A percentile compares a stretch with the other conserved stretches of the same genome.
phyloP scores from a whole-genome alignment of 352 stramenopile species.

The Phytophthora macrochlamydospora region DNA sequence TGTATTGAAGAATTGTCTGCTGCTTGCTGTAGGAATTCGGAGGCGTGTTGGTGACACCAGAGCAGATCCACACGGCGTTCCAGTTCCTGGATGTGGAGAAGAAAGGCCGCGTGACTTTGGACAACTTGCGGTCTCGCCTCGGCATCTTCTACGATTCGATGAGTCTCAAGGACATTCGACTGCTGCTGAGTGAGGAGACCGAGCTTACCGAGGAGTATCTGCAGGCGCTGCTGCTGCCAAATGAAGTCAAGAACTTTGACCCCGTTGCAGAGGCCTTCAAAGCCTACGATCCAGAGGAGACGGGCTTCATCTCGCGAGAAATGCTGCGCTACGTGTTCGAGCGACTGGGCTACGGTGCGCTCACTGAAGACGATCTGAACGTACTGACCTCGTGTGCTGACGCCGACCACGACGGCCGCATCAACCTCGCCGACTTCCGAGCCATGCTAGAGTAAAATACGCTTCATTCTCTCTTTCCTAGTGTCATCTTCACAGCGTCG shows the following conservation, averaged over 20 bases:
- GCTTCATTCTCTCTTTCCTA: conserved; percentile 26
- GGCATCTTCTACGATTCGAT: conserved; percentile 90
- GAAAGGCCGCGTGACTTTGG: conserved; percentile 79
- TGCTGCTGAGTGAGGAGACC: conserved; percentile 87
- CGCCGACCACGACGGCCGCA: conserved; percentile 77
- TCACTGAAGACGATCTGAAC: conserved; percentile 86
- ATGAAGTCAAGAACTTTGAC: conserved; percentile 92
- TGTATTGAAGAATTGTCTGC: background rate
- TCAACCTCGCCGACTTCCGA: conserved; percentile 86
- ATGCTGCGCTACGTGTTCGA: conserved; percentile 89
- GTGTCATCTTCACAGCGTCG: conserved; percentile 1
- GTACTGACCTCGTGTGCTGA: conserved; percentile 89
- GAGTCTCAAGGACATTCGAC: conserved; percentile 76
- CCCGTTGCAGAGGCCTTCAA: conserved; percentile 90
- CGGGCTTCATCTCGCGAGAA: conserved; percentile 78
- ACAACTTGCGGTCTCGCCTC: conserved; percentile 78
- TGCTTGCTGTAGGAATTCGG: conserved; percentile 60
- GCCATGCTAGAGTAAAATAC: conserved; percentile 57
- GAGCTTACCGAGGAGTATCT: conserved; percentile 81
- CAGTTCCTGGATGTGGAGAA: conserved; percentile 90
- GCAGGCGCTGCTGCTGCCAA: conserved; percentile 78
- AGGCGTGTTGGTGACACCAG: conserved; percentile 81
- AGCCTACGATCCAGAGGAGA: conserved; percentile 89
- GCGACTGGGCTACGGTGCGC: conserved; percentile 71
- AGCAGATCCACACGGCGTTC: conserved; percentile 88